These are phyloP conservation scores for Eleusine indica DNA, from an alignment of 176 grass and related monocot species.

Conservation along the genomic window DNA sequence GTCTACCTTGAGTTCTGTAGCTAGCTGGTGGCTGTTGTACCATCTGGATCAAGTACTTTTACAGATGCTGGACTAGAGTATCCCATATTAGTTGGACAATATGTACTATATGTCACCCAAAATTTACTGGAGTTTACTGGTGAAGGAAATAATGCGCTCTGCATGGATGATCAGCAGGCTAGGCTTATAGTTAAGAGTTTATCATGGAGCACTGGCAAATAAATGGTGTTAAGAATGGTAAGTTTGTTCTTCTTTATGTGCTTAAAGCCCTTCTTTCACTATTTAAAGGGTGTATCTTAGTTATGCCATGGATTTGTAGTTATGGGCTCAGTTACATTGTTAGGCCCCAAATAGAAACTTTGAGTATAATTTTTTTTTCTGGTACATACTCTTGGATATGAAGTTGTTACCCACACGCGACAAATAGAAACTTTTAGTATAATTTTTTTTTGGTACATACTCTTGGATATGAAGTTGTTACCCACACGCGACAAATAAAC, in stretches of 20 bases:
- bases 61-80: constrained; percentile 31
- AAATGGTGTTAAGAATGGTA: constrained; percentile 27
- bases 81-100: constrained; percentile 43
- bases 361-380: background rate
- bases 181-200: constrained; percentile 2
- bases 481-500: constrained; percentile 1
- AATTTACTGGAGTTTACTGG: constrained; percentile 21
- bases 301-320: constrained; percentile 3
- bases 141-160: constrained; percentile 39
- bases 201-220: constrained; percentile 30
- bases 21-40: constrained; percentile 40
- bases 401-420: constrained; percentile 5
- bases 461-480: constrained; percentile 19
- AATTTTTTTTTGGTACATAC: background rate
- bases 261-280: background rate
- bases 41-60: constrained; percentile 28
- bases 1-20: constrained; percentile 33
- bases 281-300: constrained; percentile 8
- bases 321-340: constrained; percentile 9
- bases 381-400: background rate
- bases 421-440: constrained; percentile 1
- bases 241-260: constrained; percentile 31
- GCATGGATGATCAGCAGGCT: constrained; percentile 28
- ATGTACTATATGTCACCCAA: constrained; percentile 26
- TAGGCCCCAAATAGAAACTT: constrained; percentile 23